Percentiles rank a stretch among this genome's conserved stretches.
phyloP scores from a whole-genome alignment of 2,329 filamentous ascomycete species.

The Ilyonectria sp. region DNA sequence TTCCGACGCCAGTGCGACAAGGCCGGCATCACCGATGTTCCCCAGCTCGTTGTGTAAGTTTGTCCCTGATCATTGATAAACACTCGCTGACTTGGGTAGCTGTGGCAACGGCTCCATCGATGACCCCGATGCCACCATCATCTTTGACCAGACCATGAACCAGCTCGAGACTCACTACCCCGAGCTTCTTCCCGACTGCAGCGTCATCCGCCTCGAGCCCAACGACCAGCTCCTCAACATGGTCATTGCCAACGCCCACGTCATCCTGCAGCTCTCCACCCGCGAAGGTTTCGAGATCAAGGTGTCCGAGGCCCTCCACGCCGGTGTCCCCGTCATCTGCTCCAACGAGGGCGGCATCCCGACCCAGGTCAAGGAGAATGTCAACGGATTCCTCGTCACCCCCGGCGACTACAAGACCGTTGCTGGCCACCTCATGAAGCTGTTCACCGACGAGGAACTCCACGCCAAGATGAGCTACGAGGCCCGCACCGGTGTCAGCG shows the following conservation, averaged over 20 bases:
- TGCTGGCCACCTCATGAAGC: conserved; percentile 74
- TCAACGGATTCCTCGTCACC: conserved; percentile 82
- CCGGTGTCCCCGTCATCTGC: conserved; percentile 83
- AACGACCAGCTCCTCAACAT: conserved; percentile 87
- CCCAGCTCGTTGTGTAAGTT: conserved; percentile 78
- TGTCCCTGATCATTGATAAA: too few relatives aligned
- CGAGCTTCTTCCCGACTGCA: conserved; percentile 75
- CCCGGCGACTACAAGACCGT: conserved; percentile 79
- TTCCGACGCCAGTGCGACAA: conserved; percentile 75
- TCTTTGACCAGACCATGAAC: conserved; percentile 81
- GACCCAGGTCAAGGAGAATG: conserved; percentile 79
- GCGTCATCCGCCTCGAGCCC: conserved; percentile 82
- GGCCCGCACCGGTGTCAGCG: conserved; percentile 78
- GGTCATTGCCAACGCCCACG: conserved; percentile 79
- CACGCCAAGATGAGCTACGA: conserved; percentile 77
- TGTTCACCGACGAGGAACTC: conserved; percentile 76
- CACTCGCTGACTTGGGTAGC: conserved; percentile 37
- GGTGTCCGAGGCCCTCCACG: conserved; percentile 86
- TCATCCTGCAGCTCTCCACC: conserved; percentile 84
- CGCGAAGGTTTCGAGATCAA: conserved; percentile 91
- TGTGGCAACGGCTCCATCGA: conserved; percentile 86
- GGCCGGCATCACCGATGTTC: conserved; percentile 65
- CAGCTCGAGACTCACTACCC: conserved; percentile 75
- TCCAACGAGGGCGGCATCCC: conserved; percentile 85
- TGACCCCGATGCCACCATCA: conserved; percentile 81